These are phyloP conservation scores for Fusarium aywerte DNA, from an alignment of 2,329 filamentous ascomycete genomes.

Conservation along the genomic window DNA sequence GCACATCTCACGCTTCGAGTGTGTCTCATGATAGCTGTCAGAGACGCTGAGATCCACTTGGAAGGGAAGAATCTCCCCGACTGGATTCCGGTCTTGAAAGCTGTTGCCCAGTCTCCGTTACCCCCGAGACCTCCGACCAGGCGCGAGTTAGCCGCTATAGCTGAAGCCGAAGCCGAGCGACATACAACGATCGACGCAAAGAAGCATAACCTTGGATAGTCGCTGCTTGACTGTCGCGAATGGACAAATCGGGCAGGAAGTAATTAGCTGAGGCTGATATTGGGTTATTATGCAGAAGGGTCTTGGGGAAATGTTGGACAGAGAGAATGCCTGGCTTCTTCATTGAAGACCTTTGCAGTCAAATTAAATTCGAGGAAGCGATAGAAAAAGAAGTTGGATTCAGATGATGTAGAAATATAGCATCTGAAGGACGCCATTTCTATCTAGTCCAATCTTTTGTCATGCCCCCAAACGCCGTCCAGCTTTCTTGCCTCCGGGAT, in stretches of 20 bases:
- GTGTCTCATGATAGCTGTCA: slow-evolving; percentile 10
- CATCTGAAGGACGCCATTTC: neutral
- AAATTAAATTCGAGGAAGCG: neutral
- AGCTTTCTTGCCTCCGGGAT: no score
- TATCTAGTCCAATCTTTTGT: neutral
- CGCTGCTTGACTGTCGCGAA: neutral
- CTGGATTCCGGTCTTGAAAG: slow-evolving; percentile 7
- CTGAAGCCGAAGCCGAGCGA: neutral
- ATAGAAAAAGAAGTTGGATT: neutral
- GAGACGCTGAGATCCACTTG: neutral
- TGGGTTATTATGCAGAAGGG: neutral
- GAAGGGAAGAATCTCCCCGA: neutral
- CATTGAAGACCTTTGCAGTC: neutral
- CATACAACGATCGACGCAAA: neutral
- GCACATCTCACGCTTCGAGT: slow-evolving; percentile 40
- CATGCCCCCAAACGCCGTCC: neutral
- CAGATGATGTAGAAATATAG: neutral
- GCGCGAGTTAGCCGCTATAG: neutral
- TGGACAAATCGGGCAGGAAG: neutral
- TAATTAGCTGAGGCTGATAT: neutral
- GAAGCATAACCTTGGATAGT: neutral
- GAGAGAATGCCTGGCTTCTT: neutral
- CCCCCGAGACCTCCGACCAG: neutral
- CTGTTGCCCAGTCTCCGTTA: slow-evolving; percentile 1
- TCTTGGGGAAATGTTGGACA: neutral